Conservation (phyloP, 208 protist genomes). For the Leishmania major region DNA sequence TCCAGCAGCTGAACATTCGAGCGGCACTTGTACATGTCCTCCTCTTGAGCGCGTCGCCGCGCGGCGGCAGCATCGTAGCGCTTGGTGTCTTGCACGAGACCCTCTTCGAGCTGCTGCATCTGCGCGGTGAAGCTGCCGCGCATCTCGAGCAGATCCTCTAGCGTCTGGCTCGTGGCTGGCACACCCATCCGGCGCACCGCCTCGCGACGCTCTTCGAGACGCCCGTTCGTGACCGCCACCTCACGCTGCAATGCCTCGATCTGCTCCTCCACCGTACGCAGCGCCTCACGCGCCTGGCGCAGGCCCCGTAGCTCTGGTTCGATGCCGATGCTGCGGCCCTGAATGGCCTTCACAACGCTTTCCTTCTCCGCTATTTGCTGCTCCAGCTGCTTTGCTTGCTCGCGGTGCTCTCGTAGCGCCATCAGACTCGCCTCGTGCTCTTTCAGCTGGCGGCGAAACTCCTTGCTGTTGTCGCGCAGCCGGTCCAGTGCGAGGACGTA, state of each 20-base stretch:
- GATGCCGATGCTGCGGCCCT: slow-evolving; percentile 40
- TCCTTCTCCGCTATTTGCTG: slow-evolving; percentile 69
- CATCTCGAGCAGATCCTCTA: slow-evolving; percentile 63
- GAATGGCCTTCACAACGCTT: slow-evolving; percentile 40
- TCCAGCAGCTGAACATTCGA: slow-evolving; percentile 53
- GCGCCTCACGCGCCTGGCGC: slow-evolving; percentile 42
- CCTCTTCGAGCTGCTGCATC: slow-evolving; percentile 38
- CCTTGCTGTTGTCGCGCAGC: slow-evolving; percentile 85
- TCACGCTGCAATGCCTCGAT: slow-evolving; percentile 60
- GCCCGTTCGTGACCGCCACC: slow-evolving; percentile 60
- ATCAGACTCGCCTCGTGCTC: slow-evolving; percentile 82
- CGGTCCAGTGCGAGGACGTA: slow-evolving; percentile 92
- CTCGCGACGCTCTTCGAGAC: slow-evolving; percentile 70
- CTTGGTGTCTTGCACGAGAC: slow-evolving; percentile 28
- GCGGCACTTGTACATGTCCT: slow-evolving; percentile 39
- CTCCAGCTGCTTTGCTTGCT: slow-evolving; percentile 71
- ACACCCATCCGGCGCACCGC: slow-evolving; percentile 35
- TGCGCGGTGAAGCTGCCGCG: slow-evolving; percentile 37
- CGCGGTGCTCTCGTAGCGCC: slow-evolving; percentile 78
- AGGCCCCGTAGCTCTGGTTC: slow-evolving; percentile 70
- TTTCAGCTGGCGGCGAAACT: slow-evolving; percentile 81
- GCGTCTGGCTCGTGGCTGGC: slow-evolving; percentile 28
- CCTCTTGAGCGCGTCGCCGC: slow-evolving; percentile 33
- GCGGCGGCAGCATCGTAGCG: slow-evolving; percentile 35
- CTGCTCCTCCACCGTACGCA: slow-evolving; percentile 56